Base-by-base conservation (phyloP, 305 asterid genomes). In the Fraxinus paxiana region DNA sequence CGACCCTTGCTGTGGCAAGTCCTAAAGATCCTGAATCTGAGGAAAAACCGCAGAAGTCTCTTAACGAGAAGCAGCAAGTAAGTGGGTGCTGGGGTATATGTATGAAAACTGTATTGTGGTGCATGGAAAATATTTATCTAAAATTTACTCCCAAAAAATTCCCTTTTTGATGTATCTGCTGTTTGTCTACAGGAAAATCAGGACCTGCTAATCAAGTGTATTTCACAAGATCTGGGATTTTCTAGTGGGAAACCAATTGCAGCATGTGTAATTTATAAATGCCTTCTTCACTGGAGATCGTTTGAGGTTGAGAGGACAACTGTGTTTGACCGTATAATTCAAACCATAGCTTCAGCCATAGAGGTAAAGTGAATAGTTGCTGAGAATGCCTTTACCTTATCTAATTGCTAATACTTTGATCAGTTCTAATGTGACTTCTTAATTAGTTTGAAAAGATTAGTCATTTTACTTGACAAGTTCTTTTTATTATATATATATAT, bases 261-360 rank as follows among this genome's bases (percentile, higher is more conserved):
- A 20, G 99, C 99, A 77, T 94, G 98, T 90, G 87, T 96, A 79
- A 91, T 96, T 80, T 96, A 96, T 90, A 96, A 96, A 89, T 87
- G 98, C 89, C 98, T 96, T 85, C 98, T 93, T 65, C 99, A 96
- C 80, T 96, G 99, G 99, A 93, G 99, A 83, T 94, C 98, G 82
- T 96, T 94, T 83, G 99, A 96, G 92, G 99, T 96, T 79, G 99
- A 96, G 88, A 93, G 98, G 83, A 96, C 99, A 71, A 90, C 86
- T 59, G 98, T 96, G 69, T 96, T 96, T 88, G 99, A 96, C 87
- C 92, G 98, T 46, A 91, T 96, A 77, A 96, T 96, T 83, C 97
- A 94, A 84, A 85, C 95, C 9, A 83, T 96, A 70, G 94, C 97
- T 79, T 94, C 98, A 54, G 89, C 98, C 12, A 77, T 94, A 78